Conservation (phyloP, 768 basidiomycete genomes). For the Kwoniella europaea region DNA sequence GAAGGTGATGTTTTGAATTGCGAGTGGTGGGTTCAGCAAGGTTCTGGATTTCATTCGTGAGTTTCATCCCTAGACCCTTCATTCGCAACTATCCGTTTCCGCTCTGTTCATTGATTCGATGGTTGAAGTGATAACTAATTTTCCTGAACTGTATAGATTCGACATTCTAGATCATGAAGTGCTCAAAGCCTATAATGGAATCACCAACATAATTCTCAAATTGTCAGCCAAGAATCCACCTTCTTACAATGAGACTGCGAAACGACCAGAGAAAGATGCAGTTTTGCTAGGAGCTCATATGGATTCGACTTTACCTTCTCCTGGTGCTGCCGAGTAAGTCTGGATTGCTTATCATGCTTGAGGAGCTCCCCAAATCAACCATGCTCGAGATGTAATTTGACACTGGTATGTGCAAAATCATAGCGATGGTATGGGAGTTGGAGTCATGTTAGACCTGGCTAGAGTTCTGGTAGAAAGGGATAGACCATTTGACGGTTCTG, state of each 20-base stretch:
- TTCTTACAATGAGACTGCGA: conserved; percentile 64
- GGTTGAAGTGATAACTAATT: not conserved
- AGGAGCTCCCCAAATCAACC: not conserved
- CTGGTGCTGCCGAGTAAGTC: conserved; percentile 61
- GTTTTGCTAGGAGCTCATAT: conserved; percentile 87
- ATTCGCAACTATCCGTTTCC: too few species aligned
- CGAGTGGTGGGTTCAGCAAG: conserved; percentile 88
- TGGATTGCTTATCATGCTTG: not conserved
- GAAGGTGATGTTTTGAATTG: conserved; percentile 75
- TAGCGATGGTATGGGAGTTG: conserved; percentile 85
- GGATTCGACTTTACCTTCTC: conserved; percentile 86
- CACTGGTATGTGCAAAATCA: too few species aligned
- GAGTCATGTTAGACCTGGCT: conserved; percentile 87
- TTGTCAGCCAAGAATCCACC: conserved; percentile 63
- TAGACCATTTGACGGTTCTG: conserved; percentile 74
- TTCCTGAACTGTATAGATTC: conserved; percentile 64
- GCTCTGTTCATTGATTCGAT: too few species aligned
- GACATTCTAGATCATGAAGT: conserved; percentile 83
- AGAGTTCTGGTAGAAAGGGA: conserved; percentile 72
- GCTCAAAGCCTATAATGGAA: conserved; percentile 82
- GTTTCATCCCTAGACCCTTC: conserved; percentile 46
- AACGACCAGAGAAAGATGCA: conserved; percentile 73
- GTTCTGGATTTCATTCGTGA: conserved; percentile 84
- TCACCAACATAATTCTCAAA: conserved; percentile 88
- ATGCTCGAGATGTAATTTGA: not conserved